These are phyloP conservation scores for Clarireedia paspali DNA, from an alignment of 2,329 filamentous ascomycete species.

Conservation along the genomic window DNA sequence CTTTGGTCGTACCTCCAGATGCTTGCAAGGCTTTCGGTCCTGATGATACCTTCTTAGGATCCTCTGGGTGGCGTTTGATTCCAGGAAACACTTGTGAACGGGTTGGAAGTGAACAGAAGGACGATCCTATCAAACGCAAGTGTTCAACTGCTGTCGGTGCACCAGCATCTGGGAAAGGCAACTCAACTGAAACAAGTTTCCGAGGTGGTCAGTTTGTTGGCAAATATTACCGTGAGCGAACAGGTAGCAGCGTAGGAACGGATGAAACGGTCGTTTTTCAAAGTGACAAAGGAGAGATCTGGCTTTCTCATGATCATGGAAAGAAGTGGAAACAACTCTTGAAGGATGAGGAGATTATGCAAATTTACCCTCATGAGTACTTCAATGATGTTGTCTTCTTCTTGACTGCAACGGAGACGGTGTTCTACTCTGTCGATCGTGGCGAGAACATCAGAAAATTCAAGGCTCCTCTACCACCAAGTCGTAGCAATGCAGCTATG, in stretches of 20 bases:
- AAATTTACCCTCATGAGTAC: constrained; percentile 70
- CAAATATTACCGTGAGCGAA: constrained; percentile 72
- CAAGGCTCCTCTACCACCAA: constrained; percentile 52
- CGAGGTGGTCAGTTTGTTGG: constrained; percentile 45
- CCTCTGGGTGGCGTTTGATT: constrained; percentile 87
- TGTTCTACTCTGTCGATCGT: constrained; percentile 77
- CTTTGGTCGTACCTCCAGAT: constrained; percentile 59
- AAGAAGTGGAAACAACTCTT: constrained; percentile 74
- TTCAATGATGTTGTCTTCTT: constrained; percentile 85
- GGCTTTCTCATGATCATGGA: constrained; percentile 76
- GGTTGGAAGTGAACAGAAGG: constrained; percentile 54
- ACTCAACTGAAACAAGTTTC: constrained; percentile 53
- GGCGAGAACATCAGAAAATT: constrained; percentile 69
- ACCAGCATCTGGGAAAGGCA: constrained; percentile 60
- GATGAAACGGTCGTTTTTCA: constrained; percentile 67
- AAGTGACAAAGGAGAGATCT: constrained; percentile 42
- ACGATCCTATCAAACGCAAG: constrained; percentile 64
- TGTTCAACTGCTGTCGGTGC: constrained; percentile 56
- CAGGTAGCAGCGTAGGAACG: constrained; percentile 50
- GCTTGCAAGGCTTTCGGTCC: constrained; percentile 51
- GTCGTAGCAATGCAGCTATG: constrained; percentile 38
- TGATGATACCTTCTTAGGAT: constrained; percentile 66
- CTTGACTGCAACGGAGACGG: constrained; percentile 56
- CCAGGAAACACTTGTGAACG: constrained; percentile 70
- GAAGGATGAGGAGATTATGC: constrained; percentile 58